These are phyloP conservation scores for Fusarium annulatum DNA, from an alignment of 2,329 filamentous ascomycete species.

Conservation along the genomic window DNA sequence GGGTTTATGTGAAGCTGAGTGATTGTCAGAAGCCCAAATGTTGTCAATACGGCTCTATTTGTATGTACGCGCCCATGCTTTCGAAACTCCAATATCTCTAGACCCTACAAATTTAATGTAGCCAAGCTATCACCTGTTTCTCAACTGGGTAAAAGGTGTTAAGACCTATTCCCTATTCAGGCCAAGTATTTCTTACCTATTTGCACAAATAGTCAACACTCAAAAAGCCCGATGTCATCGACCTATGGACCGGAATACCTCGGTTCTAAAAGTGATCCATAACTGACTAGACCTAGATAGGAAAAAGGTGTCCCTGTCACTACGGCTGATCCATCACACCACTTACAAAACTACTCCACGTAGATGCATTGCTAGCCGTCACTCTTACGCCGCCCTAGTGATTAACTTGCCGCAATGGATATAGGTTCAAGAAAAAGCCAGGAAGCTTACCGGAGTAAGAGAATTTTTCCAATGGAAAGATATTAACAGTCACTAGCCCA, in stretches of 20 bases:
- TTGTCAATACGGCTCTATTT: neutral
- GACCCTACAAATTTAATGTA: too few species aligned
- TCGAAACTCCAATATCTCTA: too few species aligned
- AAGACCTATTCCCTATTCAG: neutral
- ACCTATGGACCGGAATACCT: neutral
- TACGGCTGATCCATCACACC: neutral
- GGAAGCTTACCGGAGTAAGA: too few species aligned
- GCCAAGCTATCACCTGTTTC: neutral
- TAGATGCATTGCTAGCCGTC: too few species aligned
- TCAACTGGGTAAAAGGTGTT: neutral
- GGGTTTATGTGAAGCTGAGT: accelerated
- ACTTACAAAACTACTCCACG: too few species aligned
- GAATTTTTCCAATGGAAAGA: too few species aligned
- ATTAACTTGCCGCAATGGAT: too few species aligned
- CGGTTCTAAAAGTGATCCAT: accelerated
- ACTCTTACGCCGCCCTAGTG: too few species aligned
- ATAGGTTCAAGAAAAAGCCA: too few species aligned
- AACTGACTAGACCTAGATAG: neutral
- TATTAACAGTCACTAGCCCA: too few species aligned
- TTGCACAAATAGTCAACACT: neutral
- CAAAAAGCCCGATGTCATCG: neutral
- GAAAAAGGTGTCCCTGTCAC: neutral
- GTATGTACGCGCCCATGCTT: neutral
- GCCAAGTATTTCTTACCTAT: accelerated
- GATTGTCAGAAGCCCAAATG: neutral